A percentile compares a stretch with the other conserved stretches of the same genome.
Evolutionary conservation across 805 yeast genomes (phyloP).

Genomic region (Sungouiozyma intestinalis): DNA sequence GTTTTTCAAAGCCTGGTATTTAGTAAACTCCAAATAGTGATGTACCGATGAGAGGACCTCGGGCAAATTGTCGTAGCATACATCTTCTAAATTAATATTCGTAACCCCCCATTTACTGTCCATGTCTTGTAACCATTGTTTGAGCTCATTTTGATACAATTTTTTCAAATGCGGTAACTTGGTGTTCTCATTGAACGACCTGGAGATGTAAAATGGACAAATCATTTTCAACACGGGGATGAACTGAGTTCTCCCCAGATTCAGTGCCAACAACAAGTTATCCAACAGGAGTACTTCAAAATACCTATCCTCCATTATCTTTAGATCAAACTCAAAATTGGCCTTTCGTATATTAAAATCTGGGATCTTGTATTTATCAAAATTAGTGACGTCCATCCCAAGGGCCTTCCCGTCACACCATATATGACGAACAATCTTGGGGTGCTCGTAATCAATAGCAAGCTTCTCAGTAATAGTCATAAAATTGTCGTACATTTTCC

Average conservation of each 20-base stretch:
- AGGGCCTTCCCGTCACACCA: slow-evolving; percentile 36
- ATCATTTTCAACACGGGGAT: slow-evolving; percentile 31
- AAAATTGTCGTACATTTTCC: slow-evolving; percentile 41
- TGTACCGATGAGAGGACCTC: slow-evolving; percentile 11
- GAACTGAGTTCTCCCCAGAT: slow-evolving; percentile 39
- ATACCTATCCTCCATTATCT: slow-evolving; percentile 27
- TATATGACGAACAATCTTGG: slow-evolving; percentile 45
- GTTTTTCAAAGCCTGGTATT: slow-evolving; percentile 14
- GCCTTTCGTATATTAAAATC: slow-evolving; percentile 17
- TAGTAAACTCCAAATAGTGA: slow-evolving; percentile 18
- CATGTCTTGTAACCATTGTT: slow-evolving; percentile 21
- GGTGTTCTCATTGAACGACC: slow-evolving; percentile 28
- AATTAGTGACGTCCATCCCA: slow-evolving; percentile 17
- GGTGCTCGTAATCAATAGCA: slow-evolving; percentile 44
- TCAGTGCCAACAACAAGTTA: slow-evolving; percentile 38
- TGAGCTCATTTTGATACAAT: slow-evolving; percentile 16
- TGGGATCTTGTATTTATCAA: slow-evolving; percentile 9
- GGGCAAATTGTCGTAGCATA: slow-evolving; percentile 10
- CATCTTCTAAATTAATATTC: neutral
- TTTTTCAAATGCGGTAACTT: slow-evolving; percentile 19
- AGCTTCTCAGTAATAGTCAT: slow-evolving; percentile 44
- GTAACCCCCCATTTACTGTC: slow-evolving; percentile 18
- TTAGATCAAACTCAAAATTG: slow-evolving; percentile 18
- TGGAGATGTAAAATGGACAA: slow-evolving; percentile 37
- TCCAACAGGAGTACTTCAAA: slow-evolving; percentile 37